Evolutionary conservation across 177 flowering plant genomes (phyloP), one percentile per base, ranked within the genome.

Genomic region (Vitis hybrid): DNA sequence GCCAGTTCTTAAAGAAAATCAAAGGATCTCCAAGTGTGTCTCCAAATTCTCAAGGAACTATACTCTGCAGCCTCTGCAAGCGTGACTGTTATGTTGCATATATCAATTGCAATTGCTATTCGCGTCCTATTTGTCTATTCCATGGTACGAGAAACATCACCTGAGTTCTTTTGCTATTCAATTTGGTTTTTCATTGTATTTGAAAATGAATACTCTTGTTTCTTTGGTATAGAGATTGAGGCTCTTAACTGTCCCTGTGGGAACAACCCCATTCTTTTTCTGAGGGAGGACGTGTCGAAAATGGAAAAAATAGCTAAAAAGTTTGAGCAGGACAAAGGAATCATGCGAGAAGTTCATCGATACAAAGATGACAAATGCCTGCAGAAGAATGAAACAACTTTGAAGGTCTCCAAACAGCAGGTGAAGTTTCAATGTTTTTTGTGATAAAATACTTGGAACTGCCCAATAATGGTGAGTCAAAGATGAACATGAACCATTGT

Each of bases 31-130:
- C 55, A 5, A 51, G 40, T 8, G 64, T 62, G 6, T 56, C 51
- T 12, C 64, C 70, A 32, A 51, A 56, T 57, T 65, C 67, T 5
- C 70, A 70, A n/a, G 61, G 71, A 61, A 62, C 73, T 18, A 50
- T 72, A n/a, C n/a, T 73, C n/a, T 77, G 80, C 60, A 21, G 61
- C 67, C 23, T 72, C 61, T 77, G 76, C 40, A 72, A 72, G 60
- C 65, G 75, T 7, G 75, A 72, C 61, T 72, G 75, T 54, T 72
- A 60, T 21, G 32, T 66, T n/a, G 66, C 61, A 11, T 67, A 67
- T 34, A 49, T 67, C n/a, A 66, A 45, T 26, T 72, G 75, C 62
- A 60, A 8, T 2, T 60, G 67, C 26, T 48, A 26, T 52, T 52
- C 30, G 0, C 48, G 45, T 40, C 75, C 75, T 21, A 17, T 67